Conservation (phyloP, 2,329 filamentous ascomycete genomes). For the Sporothrix curviconia region DNA sequence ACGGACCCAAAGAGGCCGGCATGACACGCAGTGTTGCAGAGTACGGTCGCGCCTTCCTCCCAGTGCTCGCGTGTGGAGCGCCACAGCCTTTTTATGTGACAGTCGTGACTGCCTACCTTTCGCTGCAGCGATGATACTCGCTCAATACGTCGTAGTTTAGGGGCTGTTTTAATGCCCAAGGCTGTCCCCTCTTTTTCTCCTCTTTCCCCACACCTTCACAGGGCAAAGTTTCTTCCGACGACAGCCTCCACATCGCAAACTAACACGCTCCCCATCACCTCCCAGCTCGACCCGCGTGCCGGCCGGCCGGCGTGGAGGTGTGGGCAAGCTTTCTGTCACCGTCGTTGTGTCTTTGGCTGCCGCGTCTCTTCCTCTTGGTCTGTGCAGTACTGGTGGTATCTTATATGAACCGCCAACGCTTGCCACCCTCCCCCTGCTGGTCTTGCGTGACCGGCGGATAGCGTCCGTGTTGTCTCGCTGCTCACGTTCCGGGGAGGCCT, state of each 20-base stretch:
- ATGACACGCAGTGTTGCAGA: no score
- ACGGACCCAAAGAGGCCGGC: no score
- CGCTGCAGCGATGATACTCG: no score
- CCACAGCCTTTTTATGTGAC: no score
- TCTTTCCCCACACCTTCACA: slow-evolving; percentile 11
- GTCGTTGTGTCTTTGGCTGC: background rate
- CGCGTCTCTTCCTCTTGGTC: background rate
- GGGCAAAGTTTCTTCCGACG: slow-evolving; percentile 18
- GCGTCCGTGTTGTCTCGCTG: background rate
- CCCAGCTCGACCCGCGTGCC: background rate
- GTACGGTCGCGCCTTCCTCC: background rate
- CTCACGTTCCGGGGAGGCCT: background rate
- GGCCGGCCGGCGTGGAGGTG: background rate
- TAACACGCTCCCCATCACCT: background rate
- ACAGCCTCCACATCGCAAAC: background rate
- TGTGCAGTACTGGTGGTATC: no score
- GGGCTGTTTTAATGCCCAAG: background rate
- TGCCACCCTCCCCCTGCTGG: background rate
- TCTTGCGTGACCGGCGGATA: background rate
- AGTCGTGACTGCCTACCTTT: no score
- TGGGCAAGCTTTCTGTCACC: background rate
- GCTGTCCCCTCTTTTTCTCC: background rate
- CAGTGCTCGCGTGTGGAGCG: no score
- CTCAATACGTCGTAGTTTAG: background rate
- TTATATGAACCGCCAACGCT: no score